Percentiles rank a stretch among this genome's conserved stretches.
Evolutionary conservation across 768 basidiomycete genomes (phyloP).

Genomic region (Macrocybe gigantea): DNA sequence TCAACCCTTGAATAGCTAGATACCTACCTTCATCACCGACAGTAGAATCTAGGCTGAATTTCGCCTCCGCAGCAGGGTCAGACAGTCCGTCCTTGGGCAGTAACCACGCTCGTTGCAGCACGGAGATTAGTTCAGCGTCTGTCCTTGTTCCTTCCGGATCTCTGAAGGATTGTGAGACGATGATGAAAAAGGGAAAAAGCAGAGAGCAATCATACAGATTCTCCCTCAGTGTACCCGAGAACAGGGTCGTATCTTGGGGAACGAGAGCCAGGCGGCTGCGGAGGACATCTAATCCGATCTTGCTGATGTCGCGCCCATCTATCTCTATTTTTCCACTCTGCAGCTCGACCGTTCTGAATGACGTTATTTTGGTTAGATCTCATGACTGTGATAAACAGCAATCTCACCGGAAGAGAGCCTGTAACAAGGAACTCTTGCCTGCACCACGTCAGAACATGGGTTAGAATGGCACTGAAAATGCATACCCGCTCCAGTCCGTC

Average conservation of each 20-base stretch:
- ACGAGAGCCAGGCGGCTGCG: slow-evolving; percentile 56
- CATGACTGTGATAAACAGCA: not conserved
- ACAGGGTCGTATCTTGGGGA: slow-evolving; percentile 60
- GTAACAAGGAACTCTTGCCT: slow-evolving; percentile 53
- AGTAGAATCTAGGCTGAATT: slow-evolving; percentile 58
- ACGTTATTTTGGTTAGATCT: not conserved
- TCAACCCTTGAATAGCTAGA: not conserved
- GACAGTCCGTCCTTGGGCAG: slow-evolving; percentile 41
- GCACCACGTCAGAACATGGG: slow-evolving; percentile 1
- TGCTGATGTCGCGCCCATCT: slow-evolving; percentile 46
- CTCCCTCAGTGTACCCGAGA: slow-evolving; percentile 42
- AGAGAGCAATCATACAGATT: slow-evolving; percentile 28
- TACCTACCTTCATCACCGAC: slow-evolving; percentile 58
- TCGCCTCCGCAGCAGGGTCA: slow-evolving; percentile 45
- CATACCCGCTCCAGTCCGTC: slow-evolving; percentile 39
- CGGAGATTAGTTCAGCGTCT: slow-evolving; percentile 58
- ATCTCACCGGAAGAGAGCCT: slow-evolving; percentile 46
- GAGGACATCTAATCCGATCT: slow-evolving; percentile 49
- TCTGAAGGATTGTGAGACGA: slow-evolving; percentile 17
- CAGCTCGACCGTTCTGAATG: slow-evolving; percentile 51
- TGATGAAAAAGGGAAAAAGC: not conserved
- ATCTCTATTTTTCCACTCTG: slow-evolving; percentile 51
- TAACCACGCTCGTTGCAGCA: slow-evolving; percentile 55
- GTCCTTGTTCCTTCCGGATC: slow-evolving; percentile 48
- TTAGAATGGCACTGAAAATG: not conserved